Conservation (phyloP, 331 rosid genomes). For the Malus hybrid region DNA sequence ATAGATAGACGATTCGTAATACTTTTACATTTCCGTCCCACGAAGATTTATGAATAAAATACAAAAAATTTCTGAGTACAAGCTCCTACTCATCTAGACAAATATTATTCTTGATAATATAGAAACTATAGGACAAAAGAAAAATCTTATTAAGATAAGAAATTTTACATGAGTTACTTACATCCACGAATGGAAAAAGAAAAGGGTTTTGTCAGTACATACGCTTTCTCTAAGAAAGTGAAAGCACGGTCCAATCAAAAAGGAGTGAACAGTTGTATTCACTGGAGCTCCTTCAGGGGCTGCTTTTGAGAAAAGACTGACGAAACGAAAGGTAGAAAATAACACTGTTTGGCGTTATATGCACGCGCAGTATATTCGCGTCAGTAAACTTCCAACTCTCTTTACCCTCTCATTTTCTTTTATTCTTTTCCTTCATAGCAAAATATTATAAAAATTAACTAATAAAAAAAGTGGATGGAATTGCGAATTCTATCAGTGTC, state of each 20-base stretch:
- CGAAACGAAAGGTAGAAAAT: background rate
- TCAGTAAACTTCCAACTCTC: background rate
- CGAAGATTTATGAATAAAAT: no score
- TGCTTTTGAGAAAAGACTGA: background rate
- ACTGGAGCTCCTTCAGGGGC: background rate
- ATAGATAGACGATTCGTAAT: no score
- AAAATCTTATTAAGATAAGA: no score
- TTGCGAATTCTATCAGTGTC: no score
- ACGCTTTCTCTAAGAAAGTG: background rate
- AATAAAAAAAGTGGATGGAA: background rate
- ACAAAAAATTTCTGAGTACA: no score
- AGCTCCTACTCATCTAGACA: no score
- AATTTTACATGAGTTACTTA: no score
- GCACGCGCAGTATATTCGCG: slow-evolving; percentile 15
- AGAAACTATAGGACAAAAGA: no score
- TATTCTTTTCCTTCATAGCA: background rate
- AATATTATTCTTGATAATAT: no score
- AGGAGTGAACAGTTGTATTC: background rate
- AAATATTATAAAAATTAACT: background rate
- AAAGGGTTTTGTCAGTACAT: background rate
- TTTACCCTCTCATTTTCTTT: background rate
- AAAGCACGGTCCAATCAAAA: slow-evolving; percentile 15
- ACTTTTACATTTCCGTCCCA: no score
- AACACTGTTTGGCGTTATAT: background rate
- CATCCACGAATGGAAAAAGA: background rate